Conservation (phyloP, 345 rosid genomes). For the Physaria fendleri region DNA sequence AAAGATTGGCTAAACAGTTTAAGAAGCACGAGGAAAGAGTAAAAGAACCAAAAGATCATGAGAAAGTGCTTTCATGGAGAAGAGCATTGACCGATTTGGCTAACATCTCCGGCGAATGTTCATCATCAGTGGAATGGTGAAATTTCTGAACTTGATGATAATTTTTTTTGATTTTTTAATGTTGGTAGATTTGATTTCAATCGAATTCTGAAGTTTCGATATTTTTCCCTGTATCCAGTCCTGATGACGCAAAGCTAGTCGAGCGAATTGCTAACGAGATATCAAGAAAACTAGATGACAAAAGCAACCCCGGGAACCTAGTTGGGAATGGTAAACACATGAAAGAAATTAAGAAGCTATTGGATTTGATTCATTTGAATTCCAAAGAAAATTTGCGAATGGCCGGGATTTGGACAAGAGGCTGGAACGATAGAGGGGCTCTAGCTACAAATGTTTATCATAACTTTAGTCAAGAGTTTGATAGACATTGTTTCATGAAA, state of each 20-base stretch:
- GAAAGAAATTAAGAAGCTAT: neutral
- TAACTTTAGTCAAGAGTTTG: neutral
- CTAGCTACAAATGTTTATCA: constrained; percentile 5
- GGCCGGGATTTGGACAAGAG: constrained; percentile 20
- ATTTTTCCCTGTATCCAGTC: neutral
- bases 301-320: neutral
- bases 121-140: constrained; percentile 9
- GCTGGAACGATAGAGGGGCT: constrained; percentile 9
- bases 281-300: neutral
- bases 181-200: neutral
- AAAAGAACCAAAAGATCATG: neutral
- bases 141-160: neutral
- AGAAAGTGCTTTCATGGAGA: constrained; percentile 21
- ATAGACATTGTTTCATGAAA: constrained; percentile 15
- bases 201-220: neutral
- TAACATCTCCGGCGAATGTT: constrained; percentile 8
- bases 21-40: constrained; percentile 15
- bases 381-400: constrained; percentile 1
- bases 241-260: constrained; percentile 19
- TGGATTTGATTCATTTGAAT: constrained; percentile 15
- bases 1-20: constrained; percentile 14
- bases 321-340: constrained; percentile 29
- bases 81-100: constrained; percentile 17
- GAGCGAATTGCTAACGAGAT: constrained; percentile 17
- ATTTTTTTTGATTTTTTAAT: too few relatives aligned